Conservation (phyloP, 2,329 filamentous ascomycete species). For the Ophiostoma triangulosporum region DNA sequence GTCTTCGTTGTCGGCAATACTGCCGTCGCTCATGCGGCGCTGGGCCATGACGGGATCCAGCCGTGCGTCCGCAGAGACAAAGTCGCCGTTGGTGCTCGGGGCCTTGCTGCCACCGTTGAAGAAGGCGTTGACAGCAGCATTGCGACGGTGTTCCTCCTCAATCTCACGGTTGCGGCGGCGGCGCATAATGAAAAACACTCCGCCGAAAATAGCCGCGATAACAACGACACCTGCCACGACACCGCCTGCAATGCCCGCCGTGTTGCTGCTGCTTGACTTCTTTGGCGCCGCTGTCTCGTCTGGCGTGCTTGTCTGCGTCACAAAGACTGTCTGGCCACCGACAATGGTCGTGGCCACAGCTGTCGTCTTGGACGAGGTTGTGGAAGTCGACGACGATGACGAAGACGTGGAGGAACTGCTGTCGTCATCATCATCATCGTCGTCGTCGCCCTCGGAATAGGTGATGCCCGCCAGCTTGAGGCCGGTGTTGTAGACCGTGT, state of each 20-base stretch:
- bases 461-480: slow-evolving; percentile 26
- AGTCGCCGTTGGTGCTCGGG: slow-evolving; percentile 46
- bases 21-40: slow-evolving; percentile 79
- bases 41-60: slow-evolving; percentile 78
- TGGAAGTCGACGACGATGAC: slow-evolving; percentile 5
- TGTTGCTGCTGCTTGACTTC: slow-evolving; percentile 35
- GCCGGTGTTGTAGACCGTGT: slow-evolving; percentile 39
- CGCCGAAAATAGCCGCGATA: slow-evolving; percentile 51
- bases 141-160: slow-evolving; percentile 73
- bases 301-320: slow-evolving; percentile 16
- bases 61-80: slow-evolving; percentile 68
- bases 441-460: slow-evolving; percentile 14
- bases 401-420: slow-evolving; percentile 12
- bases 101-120: slow-evolving; percentile 48
- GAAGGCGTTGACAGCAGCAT: slow-evolving; percentile 66
- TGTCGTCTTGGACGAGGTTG: not conserved
- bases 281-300: slow-evolving; percentile 15
- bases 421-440: slow-evolving; percentile 16
- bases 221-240: slow-evolving; percentile 73
- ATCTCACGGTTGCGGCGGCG: slow-evolving; percentile 63
- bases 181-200: slow-evolving; percentile 59
- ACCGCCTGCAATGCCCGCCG: slow-evolving; percentile 74
- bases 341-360: slow-evolving; percentile 13
- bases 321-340: slow-evolving; percentile 14
- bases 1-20: slow-evolving; percentile 93